Evolutionary conservation across 78 protist genomes (phyloP).

Genomic region (Guillardia theta): DNA sequence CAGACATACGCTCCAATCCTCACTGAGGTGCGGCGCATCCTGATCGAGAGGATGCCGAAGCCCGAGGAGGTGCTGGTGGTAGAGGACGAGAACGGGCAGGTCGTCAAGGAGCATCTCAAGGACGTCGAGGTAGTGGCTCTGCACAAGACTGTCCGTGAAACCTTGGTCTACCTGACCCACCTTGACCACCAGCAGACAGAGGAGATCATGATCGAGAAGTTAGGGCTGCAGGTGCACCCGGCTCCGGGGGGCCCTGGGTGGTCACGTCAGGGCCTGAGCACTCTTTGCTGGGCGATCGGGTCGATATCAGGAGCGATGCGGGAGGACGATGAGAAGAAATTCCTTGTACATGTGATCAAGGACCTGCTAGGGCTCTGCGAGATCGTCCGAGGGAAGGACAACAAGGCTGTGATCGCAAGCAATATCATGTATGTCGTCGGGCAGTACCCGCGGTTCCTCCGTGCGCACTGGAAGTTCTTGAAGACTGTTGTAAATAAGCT

Average conservation of each 20-base stretch:
- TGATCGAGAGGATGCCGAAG: conserved; percentile 93
- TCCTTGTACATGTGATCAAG: conserved; percentile 95
- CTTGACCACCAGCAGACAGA: conserved; percentile 90
- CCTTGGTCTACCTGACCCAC: conserved; percentile 87
- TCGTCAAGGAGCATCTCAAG: conserved; percentile 85
- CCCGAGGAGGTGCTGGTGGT: conserved; percentile 98
- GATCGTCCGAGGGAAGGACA: conserved; percentile 88
- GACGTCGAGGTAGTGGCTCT: conserved; percentile 82
- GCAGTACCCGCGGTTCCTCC: conserved; percentile 98
- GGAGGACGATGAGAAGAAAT: conserved; percentile 89
- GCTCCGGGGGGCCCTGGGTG: conserved; percentile 65
- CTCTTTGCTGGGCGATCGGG: conserved; percentile 99
- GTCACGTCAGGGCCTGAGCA: conserved; percentile 81
- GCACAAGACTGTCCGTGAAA: conserved; percentile 78
- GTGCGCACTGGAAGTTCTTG: conserved; percentile 94
- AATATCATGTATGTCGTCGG: conserved; percentile 99
- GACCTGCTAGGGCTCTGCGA: conserved; percentile 94
- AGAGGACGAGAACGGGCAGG: conserved; percentile 94
- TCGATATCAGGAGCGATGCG: conserved; percentile 95
- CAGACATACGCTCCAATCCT: background rate
- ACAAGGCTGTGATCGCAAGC: conserved; percentile 98
- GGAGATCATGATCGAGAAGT: conserved; percentile 80
- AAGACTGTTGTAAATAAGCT: conserved; percentile 95
- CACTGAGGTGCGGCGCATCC: conserved; percentile 71
- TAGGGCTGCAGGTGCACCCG: conserved; percentile 60